Evolutionary conservation across 2,329 filamentous ascomycete species (phyloP), one percentile per base, ranked within the genome.

Genomic region (Thielaviopsis euricoi): DNA sequence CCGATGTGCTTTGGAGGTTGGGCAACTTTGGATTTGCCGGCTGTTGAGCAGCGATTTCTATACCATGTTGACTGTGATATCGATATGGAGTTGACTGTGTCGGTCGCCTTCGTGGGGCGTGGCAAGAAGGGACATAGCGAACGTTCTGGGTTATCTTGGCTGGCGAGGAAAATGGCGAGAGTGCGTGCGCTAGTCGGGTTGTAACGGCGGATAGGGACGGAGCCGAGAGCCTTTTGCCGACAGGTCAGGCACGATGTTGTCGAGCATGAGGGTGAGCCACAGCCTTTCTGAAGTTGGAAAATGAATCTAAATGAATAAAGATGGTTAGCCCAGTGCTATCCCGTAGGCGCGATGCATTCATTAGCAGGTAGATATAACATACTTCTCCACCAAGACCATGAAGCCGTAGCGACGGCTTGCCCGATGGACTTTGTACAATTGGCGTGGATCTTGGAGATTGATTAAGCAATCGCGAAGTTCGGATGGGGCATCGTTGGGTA

Each of bases 211-310:
- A 89, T 79, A 2, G 88, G 88, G 0, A 78, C 78, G 62, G 81
- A 80, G 37, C 78, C 80, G 25, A 81, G 78, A 48, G 83, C 72
- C 63, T 86, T 79, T 68, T 79, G 85, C 58, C 86, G 82, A 67
- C 81, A 89, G 61, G 83, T 89, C 66, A 91, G 85, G 71, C 89
- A 95, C 15, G 87, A 91, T 15, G 87, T 71, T 1, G 83, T 91
- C 40, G 74, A 75, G 70, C 89, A 95, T 55, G 76, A 73, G 56
- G 76, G 72, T 62, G 79, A 80, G 61, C 80, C 81, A 67, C 89
- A 95, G 62, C 89, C 89, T 63, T 86, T 79, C 58, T 89, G 81
- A n/a, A 95, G 79, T 70, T 95, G 89, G 37, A 80, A 74, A 54
- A 90, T 82, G 66, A 87, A 94, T 65, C 87, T 91, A 25, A 26